Conservation (phyloP, 108 stramenopile species). For the Chaetoceros tenuissimus region DNA sequence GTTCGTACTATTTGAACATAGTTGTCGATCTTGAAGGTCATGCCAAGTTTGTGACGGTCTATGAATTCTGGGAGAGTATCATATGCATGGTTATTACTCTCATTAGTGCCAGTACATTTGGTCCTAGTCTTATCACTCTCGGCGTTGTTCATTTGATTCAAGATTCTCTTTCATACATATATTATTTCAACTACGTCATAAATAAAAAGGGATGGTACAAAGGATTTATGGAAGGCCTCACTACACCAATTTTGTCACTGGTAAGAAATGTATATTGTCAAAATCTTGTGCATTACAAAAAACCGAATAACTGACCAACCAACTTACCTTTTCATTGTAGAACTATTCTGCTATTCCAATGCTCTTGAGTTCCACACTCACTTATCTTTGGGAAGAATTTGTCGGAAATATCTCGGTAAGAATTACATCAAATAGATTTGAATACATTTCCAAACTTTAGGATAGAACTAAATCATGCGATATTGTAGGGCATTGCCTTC, state of each 20-base stretch:
- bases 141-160: not conserved
- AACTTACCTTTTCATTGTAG: too few relatives aligned
- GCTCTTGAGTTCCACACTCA: too few relatives aligned
- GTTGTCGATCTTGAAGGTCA: not conserved
- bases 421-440: too few relatives aligned
- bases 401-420: not conserved
- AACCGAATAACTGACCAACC: too few relatives aligned
- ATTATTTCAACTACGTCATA: not conserved
- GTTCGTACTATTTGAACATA: not conserved
- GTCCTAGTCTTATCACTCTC: not conserved
- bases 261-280: too few relatives aligned
- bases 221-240: not conserved
- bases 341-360: too few relatives aligned
- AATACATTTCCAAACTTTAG: too few relatives aligned
- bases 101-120: not conserved
- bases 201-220: not conserved
- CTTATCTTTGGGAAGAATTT: not conserved
- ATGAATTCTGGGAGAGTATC: not conserved
- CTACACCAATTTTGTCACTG: too few relatives aligned
- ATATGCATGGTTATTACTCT: not conserved
- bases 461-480: too few relatives aligned
- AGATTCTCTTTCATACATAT: not conserved
- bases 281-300: too few relatives aligned
- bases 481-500: not conserved
- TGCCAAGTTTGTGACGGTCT: not conserved